phyloP scores from a whole-genome alignment of 1,284 basidiomycete species.

The Tilletia walkeri region DNA sequence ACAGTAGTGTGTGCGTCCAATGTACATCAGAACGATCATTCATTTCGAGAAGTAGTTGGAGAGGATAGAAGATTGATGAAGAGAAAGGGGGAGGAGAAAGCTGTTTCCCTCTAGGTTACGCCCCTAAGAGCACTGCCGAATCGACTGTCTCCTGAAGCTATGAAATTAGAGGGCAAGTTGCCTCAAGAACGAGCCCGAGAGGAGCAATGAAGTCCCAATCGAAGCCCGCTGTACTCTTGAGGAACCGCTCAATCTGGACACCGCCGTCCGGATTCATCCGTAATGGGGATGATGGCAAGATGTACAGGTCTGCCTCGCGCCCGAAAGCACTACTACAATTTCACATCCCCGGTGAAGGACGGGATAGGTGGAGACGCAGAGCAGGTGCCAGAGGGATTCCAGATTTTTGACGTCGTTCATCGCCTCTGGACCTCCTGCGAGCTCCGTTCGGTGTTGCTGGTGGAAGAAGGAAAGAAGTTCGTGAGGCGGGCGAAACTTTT shows the following conservation, averaged over 20 bases:
- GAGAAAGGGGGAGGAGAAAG: background rate
- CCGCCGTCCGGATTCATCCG: constrained; percentile 13
- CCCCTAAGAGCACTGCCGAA: constrained; percentile 17
- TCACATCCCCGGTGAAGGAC: constrained; percentile 7
- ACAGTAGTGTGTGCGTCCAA: no score
- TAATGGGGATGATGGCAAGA: constrained; percentile 11
- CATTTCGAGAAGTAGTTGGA: background rate
- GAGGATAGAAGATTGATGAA: background rate
- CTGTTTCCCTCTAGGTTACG: constrained; percentile 19
- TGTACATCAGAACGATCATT: background rate
- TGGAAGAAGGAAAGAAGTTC: no score
- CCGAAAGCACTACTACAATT: constrained; percentile 2
- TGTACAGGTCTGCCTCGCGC: constrained; percentile 10
- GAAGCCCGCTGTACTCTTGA: background rate
- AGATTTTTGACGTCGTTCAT: no score
- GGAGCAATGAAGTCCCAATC: no score
- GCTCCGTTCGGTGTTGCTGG: no score
- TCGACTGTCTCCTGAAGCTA: constrained; percentile 14
- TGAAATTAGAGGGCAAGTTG: constrained; percentile 18
- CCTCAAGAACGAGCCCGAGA: background rate
- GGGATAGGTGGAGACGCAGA: no score
- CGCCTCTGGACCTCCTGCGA: no score
- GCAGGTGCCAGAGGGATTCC: no score
- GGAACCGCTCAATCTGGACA: constrained; percentile 5
- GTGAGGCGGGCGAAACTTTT: no score